phyloP scores from a whole-genome alignment of 2,329 filamentous ascomycete genomes.

The Falciphora oryzae region DNA sequence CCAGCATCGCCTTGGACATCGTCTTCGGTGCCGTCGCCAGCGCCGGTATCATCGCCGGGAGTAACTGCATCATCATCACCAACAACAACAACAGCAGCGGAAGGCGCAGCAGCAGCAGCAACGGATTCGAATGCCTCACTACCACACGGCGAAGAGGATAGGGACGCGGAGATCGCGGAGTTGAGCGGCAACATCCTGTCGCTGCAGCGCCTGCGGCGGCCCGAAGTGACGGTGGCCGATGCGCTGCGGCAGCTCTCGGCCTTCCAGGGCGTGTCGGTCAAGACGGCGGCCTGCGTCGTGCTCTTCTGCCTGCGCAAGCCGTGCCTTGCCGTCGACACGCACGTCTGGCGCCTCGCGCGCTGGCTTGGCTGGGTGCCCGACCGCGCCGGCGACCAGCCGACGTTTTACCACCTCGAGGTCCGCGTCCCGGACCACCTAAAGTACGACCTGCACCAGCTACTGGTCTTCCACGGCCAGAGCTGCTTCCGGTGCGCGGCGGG shows the following conservation, averaged over 20 bases:
- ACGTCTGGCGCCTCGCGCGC: constrained; percentile 44
- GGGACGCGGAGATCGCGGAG: neutral
- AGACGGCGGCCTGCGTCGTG: constrained; percentile 48
- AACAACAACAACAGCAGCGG: constrained; percentile 36
- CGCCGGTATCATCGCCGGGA: constrained; percentile 42
- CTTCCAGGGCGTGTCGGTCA: constrained; percentile 47
- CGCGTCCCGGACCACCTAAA: constrained; percentile 41
- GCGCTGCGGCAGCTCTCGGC: constrained; percentile 44
- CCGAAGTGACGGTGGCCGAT: constrained; percentile 31
- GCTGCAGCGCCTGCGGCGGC: constrained; percentile 42
- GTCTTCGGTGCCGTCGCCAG: too few relatives aligned
- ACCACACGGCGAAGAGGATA: neutral
- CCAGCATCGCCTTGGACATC: neutral
- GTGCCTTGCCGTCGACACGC: constrained; percentile 48
- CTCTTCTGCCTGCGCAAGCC: constrained; percentile 43
- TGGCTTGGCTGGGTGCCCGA: constrained; percentile 43
- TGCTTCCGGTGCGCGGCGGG: constrained; percentile 34
- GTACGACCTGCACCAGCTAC: constrained; percentile 42
- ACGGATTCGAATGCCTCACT: neutral
- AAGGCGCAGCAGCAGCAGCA: constrained; percentile 26
- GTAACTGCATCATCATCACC: neutral
- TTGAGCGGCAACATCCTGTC: constrained; percentile 44
- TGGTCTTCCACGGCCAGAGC: constrained; percentile 40
- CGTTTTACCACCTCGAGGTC: constrained; percentile 45
- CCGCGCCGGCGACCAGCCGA: constrained; percentile 35